Percentiles rank a stretch among this genome's conserved stretches.
phyloP scores from a whole-genome alignment of 148 eudicot species.

The Camellia sinensis region DNA sequence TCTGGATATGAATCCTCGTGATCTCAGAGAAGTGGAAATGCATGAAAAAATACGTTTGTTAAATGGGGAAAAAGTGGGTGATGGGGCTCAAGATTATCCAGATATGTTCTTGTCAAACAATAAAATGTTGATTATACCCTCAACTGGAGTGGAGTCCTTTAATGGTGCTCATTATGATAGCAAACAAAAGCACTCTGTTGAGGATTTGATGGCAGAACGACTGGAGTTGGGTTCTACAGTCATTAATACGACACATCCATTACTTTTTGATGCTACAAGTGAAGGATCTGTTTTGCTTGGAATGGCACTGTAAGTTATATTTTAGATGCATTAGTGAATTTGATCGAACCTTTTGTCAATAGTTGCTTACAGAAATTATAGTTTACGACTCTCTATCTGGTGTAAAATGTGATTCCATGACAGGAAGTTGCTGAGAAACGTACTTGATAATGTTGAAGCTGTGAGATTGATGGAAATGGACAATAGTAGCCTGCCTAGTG shows the following conservation, averaged over 20 bases:
- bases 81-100: slow-evolving; percentile 25
- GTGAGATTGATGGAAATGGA: slow-evolving; percentile 27
- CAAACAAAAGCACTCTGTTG: slow-evolving; percentile 24
- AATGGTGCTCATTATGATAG: slow-evolving; percentile 21
- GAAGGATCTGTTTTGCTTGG: slow-evolving; percentile 28
- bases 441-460: slow-evolving; percentile 28
- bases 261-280: slow-evolving; percentile 23
- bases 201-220: slow-evolving; percentile 23
- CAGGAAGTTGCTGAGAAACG: no score
- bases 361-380: no score
- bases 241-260: slow-evolving; percentile 18
- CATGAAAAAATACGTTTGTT: slow-evolving; percentile 31
- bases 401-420: no score
- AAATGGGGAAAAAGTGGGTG: slow-evolving; percentile 30
- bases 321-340: slow-evolving; percentile 18
- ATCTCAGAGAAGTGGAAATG: slow-evolving; percentile 35
- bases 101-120: slow-evolving; percentile 34
- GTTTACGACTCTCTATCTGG: no score
- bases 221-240: slow-evolving; percentile 22
- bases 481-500: slow-evolving; percentile 16
- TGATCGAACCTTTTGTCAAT: no score
- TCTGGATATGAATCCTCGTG: slow-evolving; percentile 34
- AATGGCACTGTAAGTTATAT: no score
- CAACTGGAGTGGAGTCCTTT: slow-evolving; percentile 29
- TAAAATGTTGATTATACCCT: slow-evolving; percentile 37